A percentile compares a stretch with the other conserved stretches of the same genome.
Conservation (phyloP, 2,329 filamentous ascomycete genomes). For the Alternaria gaisen region DNA sequence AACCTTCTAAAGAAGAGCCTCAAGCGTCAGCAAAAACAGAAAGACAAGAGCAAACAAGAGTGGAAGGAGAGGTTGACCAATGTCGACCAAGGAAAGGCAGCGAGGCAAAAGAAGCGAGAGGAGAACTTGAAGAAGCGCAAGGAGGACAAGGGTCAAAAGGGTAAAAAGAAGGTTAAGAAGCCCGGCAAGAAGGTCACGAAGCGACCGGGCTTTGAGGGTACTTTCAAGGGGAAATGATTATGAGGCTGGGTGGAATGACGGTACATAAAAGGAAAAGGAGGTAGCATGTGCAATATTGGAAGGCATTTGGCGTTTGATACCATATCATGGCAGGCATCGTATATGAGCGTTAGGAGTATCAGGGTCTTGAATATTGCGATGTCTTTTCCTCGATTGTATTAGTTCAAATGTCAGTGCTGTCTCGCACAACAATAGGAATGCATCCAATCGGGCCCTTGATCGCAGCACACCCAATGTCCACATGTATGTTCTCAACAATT, state of each 20-base stretch:
- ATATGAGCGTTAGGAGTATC: slow-evolving; percentile 38
- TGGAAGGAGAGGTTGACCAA: slow-evolving; percentile 66
- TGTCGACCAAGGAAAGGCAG: slow-evolving; percentile 58
- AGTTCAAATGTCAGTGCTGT: background rate
- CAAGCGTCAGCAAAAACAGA: slow-evolving; percentile 88
- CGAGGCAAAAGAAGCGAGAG: slow-evolving; percentile 61
- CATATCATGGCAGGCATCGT: slow-evolving; percentile 37
- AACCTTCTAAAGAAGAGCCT: slow-evolving; percentile 86
- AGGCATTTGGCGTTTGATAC: slow-evolving; percentile 44
- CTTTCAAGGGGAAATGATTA: slow-evolving; percentile 64
- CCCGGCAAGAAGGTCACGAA: slow-evolving; percentile 63
- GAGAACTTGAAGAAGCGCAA: slow-evolving; percentile 73
- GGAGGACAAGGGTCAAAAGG: slow-evolving; percentile 81
- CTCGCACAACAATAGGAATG: background rate
- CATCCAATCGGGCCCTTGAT: background rate
- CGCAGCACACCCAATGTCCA: background rate
- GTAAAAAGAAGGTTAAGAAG: slow-evolving; percentile 60
- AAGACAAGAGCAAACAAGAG: slow-evolving; percentile 90
- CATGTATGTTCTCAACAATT: background rate
- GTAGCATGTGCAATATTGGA: slow-evolving; percentile 24
- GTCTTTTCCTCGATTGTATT: slow-evolving; percentile 17
- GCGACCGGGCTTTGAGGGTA: slow-evolving; percentile 69
- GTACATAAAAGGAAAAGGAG: slow-evolving; percentile 10
- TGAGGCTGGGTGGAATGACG: background rate
- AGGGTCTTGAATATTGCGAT: slow-evolving; percentile 35